phyloP scores from a whole-genome alignment of 2,329 filamentous ascomycete species.

The Aspergillus sp. region DNA sequence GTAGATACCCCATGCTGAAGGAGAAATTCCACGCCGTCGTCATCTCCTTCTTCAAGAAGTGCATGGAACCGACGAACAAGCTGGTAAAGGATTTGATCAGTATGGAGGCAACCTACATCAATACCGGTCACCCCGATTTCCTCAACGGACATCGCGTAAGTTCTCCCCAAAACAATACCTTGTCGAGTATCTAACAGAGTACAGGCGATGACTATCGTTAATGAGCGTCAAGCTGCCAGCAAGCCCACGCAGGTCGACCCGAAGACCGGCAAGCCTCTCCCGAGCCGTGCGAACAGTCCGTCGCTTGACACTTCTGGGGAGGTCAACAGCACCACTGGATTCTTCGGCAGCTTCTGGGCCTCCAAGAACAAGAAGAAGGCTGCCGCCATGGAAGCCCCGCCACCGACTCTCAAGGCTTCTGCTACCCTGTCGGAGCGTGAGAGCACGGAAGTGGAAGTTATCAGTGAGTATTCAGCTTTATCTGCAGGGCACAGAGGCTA shows the following conservation, averaged over 20 bases:
- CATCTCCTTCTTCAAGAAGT: conserved; percentile 93
- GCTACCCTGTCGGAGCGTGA: conserved; percentile 91
- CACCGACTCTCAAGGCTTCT: conserved; percentile 85
- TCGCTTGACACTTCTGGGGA: conserved; percentile 53
- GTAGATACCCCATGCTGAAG: conserved; percentile 87
- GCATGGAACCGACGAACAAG: conserved; percentile 97
- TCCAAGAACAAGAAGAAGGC: conserved; percentile 99
- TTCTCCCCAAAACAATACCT: conserved; percentile 5
- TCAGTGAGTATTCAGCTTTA: conserved; percentile 57
- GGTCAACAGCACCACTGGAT: conserved; percentile 58
- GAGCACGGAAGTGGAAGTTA: conserved; percentile 92
- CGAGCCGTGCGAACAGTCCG: conserved; percentile 67
- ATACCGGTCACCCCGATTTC: conserved; percentile 97
- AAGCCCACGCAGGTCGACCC: conserved; percentile 95
- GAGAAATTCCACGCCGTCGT: conserved; percentile 94
- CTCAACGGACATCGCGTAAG: conserved; percentile 81
- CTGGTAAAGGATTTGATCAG: conserved; percentile 83
- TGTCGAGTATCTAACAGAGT: conserved; percentile 12
- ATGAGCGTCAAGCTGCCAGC: conserved; percentile 72
- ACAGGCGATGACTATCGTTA: conserved; percentile 91
- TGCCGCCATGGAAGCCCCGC: conserved; percentile 96
- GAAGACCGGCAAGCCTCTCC: conserved; percentile 94
- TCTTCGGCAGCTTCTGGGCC: conserved; percentile 98
- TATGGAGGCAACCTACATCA: conserved; percentile 97
- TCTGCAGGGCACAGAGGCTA: conserved; percentile 5